Base-by-base conservation (phyloP, 495 filamentous ascomycete species). In the Astrocystis sublimbata region DNA sequence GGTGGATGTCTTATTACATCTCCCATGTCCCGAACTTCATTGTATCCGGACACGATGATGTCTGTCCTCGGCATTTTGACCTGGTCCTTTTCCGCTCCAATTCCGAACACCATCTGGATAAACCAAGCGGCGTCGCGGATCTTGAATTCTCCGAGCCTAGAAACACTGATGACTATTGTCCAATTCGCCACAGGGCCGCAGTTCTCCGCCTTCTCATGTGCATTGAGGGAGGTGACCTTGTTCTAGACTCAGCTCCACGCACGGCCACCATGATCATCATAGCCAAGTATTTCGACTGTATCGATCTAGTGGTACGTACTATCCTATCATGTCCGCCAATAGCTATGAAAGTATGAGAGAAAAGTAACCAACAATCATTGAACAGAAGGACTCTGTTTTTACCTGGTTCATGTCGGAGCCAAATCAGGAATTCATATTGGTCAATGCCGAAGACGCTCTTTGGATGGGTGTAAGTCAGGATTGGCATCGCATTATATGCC, bases 201-300 rank as follows among this genome's bases (percentile, higher is more conserved):
- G 85, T 89, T 15, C 78, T 87, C 38, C 78, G 85, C 9, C 71
- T 89, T 4, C 72, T 90, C 12, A 73, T 78, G 60, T 79, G 75
- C 28, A 74, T 88, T 31, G 75, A 83, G 51, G 81, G 79, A 13
- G 52, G 78, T 0, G 73, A 76, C 42, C 74, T 85, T 1, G 69
- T 76, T 2, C 69, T 90, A n/a, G 82, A 89, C 65, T 88, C 86
- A 0, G 86, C 87, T n/a, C 75, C 81, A 38, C 85, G 87, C 26
- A 67, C 88, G 49, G 89, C 83, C 80, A 88, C 85, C 1, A 80
- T 86, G 15, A 84, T 84, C 15, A 81, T 78, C 8, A 70, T 89
- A 3, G 86, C 86, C 21, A 84, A 83, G 21, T 70, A 84, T 50
- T 78, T 86, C 21, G 79, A 85, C 2, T 78, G 87, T 19, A 76